Evolutionary conservation across 2,329 filamentous ascomycete species (phyloP).

Genomic region (Xylaria sp.): DNA sequence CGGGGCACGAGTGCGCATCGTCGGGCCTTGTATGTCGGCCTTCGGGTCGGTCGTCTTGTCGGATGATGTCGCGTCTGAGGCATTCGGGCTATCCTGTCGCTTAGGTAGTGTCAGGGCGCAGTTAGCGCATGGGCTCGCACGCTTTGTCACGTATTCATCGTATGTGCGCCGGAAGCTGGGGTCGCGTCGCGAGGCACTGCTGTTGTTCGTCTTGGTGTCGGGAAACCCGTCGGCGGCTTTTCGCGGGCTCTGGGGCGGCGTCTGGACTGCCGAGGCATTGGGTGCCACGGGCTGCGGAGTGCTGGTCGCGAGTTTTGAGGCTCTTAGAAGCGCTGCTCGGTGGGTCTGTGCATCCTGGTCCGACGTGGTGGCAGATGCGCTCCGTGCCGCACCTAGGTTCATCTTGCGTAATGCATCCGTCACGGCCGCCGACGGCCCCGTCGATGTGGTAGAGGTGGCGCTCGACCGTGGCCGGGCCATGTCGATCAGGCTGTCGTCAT

Average conservation of each 20-base stretch:
- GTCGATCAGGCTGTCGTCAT: slow-evolving; percentile 56
- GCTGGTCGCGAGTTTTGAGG: slow-evolving; percentile 48
- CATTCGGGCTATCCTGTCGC: slow-evolving; percentile 40
- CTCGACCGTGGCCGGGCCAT: slow-evolving; percentile 56
- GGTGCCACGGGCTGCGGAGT: slow-evolving; percentile 26
- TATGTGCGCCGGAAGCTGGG: slow-evolving; percentile 72
- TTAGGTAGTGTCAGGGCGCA: slow-evolving; percentile 74
- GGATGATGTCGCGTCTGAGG: slow-evolving; percentile 21
- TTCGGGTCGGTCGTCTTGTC: slow-evolving; percentile 44
- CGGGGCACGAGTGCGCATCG: slow-evolving; percentile 69
- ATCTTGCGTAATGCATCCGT: slow-evolving; percentile 62
- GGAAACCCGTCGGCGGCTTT: slow-evolving; percentile 51
- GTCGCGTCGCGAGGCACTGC: slow-evolving; percentile 57
- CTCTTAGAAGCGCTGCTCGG: slow-evolving; percentile 56
- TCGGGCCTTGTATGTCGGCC: slow-evolving; percentile 62
- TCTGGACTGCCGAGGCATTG: slow-evolving; percentile 61
- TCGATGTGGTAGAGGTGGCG: slow-evolving; percentile 49
- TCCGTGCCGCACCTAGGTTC: slow-evolving; percentile 56
- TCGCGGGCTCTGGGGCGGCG: slow-evolving; percentile 68
- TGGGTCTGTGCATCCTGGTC: slow-evolving; percentile 59
- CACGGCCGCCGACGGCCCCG: slow-evolving; percentile 54
- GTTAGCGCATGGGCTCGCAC: slow-evolving; percentile 74
- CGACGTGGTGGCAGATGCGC: slow-evolving; percentile 57
- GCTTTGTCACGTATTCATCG: slow-evolving; percentile 72
- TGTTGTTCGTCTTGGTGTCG: slow-evolving; percentile 39